Evolutionary conservation across 345 rosid species (phyloP).

Genomic region (Heritiera littoralis): DNA sequence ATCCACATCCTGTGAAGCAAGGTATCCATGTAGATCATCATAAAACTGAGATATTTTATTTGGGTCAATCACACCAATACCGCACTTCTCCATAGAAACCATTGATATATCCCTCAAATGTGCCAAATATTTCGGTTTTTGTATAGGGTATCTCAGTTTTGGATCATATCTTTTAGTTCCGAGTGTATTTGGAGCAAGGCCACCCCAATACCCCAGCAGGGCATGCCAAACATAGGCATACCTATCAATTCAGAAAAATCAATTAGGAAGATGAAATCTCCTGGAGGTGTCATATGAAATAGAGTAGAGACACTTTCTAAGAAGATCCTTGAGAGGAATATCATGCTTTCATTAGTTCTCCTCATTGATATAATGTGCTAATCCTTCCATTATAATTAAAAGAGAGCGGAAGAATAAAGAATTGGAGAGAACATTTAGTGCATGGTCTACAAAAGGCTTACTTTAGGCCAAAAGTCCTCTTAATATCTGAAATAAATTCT

Average conservation of each 20-base stretch:
- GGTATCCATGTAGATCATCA: slow-evolving; percentile 53
- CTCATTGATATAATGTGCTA: background rate
- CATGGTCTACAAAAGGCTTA: slow-evolving; percentile 24
- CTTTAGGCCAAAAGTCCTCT: slow-evolving; percentile 48
- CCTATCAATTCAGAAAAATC: slow-evolving; percentile 30
- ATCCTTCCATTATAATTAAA: background rate
- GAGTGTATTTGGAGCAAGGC: slow-evolving; percentile 48
- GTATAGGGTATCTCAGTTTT: slow-evolving; percentile 33
- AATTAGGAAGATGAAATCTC: slow-evolving; percentile 8
- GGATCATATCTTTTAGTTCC: slow-evolving; percentile 44
- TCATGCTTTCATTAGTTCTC: background rate
- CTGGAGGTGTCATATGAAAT: background rate
- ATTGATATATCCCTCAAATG: slow-evolving; percentile 47
- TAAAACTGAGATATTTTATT: slow-evolving; percentile 46
- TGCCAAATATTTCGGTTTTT: slow-evolving; percentile 49
- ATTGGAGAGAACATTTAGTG: background rate
- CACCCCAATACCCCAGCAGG: slow-evolving; percentile 65
- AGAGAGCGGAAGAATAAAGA: background rate
- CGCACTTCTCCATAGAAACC: slow-evolving; percentile 55
- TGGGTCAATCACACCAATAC: slow-evolving; percentile 51
- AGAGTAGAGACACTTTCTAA: background rate
- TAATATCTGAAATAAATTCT: slow-evolving; percentile 52
- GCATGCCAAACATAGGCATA: slow-evolving; percentile 65
- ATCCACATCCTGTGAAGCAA: slow-evolving; percentile 51
- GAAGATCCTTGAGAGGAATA: background rate